Evolutionary conservation across 768 basidiomycete species (phyloP).

Genomic region (Clavulina sp.): DNA sequence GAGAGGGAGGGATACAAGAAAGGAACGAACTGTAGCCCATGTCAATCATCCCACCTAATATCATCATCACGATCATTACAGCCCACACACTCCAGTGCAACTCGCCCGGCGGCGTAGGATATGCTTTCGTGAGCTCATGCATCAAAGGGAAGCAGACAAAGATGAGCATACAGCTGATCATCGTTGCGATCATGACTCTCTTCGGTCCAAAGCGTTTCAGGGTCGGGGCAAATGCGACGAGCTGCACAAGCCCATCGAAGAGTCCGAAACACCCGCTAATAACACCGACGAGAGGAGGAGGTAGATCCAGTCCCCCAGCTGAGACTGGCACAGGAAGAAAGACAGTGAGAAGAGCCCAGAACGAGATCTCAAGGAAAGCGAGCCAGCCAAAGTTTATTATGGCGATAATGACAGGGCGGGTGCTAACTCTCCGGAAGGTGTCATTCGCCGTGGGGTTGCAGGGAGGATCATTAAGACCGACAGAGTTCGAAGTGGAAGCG

Average conservation of each 20-base stretch:
- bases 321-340: background rate
- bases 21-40: no score
- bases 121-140: conserved; percentile 1
- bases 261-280: conserved; percentile 42
- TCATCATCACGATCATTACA: background rate
- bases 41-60: background rate
- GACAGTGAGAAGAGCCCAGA: conserved; percentile 44
- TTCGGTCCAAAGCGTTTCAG: conserved; percentile 38
- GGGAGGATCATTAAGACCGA: background rate
- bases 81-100: background rate
- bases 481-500: background rate
- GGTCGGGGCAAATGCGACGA: conserved; percentile 46
- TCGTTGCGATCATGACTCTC: background rate
- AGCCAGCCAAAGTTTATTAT: conserved; percentile 47
- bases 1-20: no score
- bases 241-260: conserved; percentile 45
- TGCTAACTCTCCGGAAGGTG: conserved; percentile 6
- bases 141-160: conserved; percentile 5
- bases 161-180: conserved; percentile 3
- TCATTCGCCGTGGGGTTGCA: background rate
- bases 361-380: conserved; percentile 48
- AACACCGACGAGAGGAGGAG: conserved; percentile 45
- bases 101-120: background rate
- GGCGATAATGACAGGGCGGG: conserved; percentile 32
- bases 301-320: conserved; percentile 25